Conservation (phyloP, 805 yeast species). For the Kodamaea kaohsiungensis region DNA sequence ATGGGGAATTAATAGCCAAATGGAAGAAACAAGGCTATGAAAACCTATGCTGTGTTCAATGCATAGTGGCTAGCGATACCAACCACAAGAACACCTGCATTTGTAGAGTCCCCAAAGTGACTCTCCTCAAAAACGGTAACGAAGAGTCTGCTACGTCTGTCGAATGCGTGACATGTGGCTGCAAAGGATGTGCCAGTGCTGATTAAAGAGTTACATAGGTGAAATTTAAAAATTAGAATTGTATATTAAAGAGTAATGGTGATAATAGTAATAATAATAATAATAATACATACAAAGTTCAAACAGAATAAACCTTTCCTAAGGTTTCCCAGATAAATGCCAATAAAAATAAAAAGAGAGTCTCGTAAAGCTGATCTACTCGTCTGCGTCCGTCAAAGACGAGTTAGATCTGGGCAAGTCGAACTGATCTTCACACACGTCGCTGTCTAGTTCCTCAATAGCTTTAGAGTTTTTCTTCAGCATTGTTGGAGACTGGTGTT, state of each 20-base stretch:
- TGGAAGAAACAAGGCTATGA: conserved; percentile 89
- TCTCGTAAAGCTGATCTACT: conserved; percentile 1
- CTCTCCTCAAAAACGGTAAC: conserved; percentile 34
- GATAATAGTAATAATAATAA: neutral
- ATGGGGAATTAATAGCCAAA: conserved; percentile 71
- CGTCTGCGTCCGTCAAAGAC: conserved; percentile 14
- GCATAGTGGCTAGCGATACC: conserved; percentile 65
- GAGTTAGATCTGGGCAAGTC: conserved; percentile 4
- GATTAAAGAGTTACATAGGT: conserved; percentile 57
- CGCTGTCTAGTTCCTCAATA: neutral
- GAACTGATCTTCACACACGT: neutral
- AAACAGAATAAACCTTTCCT: conserved; percentile 2
- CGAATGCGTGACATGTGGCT: conserved; percentile 80
- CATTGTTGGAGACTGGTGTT: conserved; percentile 14
- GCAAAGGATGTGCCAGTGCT: conserved; percentile 78
- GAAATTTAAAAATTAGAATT: neutral
- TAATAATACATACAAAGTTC: conserved; percentile 4
- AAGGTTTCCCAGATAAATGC: conserved; percentile 1
- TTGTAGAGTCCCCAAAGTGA: conserved; percentile 78
- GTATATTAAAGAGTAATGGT: neutral
- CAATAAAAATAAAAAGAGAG: neutral
- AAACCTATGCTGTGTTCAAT: conserved; percentile 76
- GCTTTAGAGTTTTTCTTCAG: neutral
- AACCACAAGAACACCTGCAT: conserved; percentile 69
- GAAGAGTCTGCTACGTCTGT: conserved; percentile 24